A percentile compares a stretch with the other conserved stretches of the same genome.
Evolutionary conservation across 371 early-diverging fungal genomes (phyloP).

Genomic region (Chytridiales sp.): DNA sequence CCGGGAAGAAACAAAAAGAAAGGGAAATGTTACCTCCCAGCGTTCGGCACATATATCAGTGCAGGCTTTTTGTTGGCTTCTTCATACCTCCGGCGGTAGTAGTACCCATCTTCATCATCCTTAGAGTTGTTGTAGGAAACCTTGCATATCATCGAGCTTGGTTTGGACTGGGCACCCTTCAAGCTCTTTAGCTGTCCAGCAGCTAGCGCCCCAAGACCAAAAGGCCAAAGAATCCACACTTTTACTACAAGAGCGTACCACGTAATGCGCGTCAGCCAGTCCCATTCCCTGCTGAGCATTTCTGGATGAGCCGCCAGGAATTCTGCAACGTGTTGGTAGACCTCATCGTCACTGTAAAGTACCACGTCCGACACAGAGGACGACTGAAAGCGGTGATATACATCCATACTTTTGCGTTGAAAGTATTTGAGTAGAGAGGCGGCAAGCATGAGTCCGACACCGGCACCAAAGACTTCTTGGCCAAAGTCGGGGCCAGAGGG

Average conservation of each 20-base stretch:
- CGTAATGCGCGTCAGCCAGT: no score
- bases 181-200: no score
- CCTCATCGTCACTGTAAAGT: conserved; percentile 12
- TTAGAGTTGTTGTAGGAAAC: conserved; percentile 1
- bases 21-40: conserved; percentile 1
- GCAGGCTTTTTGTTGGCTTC: not conserved
- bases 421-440: not conserved
- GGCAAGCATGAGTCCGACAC: conserved; percentile 15
- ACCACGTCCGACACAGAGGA: conserved; percentile 1
- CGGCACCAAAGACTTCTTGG: conserved; percentile 9
- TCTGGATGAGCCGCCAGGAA: conserved; percentile 8
- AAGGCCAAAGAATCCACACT: no score
- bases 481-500: no score
- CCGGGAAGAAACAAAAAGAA: not conserved
- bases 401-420: not conserved
- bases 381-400: not conserved
- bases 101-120: not conserved
- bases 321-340: conserved; percentile 14
- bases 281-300: no score
- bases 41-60: conserved; percentile 13
- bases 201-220: no score
- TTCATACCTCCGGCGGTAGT: not conserved
- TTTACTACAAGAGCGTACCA: no score
- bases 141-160: conserved; percentile 1
- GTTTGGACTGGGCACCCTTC: no score